Percentiles rank a stretch among this genome's conserved stretches.
phyloP scores from a whole-genome alignment of 768 basidiomycete genomes.

The Cyclocybe aegerita region DNA sequence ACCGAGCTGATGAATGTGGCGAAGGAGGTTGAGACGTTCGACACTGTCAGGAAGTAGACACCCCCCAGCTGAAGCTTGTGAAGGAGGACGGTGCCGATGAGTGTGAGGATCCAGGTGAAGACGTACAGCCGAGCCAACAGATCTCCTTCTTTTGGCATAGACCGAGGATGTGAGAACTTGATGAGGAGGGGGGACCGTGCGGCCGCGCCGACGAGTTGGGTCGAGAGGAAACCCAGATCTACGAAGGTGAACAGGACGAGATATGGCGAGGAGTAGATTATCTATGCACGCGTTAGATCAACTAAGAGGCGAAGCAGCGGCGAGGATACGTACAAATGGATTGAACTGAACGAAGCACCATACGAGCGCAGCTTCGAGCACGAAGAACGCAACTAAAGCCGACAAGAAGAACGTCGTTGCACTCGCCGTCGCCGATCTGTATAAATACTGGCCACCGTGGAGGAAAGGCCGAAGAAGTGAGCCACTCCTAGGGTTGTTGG shows the following conservation, averaged over 20 bases:
- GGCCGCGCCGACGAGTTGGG: slow-evolving; percentile 31
- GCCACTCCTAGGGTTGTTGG: background rate
- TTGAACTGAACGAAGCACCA: slow-evolving; percentile 48
- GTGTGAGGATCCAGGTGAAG: slow-evolving; percentile 56
- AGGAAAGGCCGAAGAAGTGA: background rate
- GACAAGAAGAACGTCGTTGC: slow-evolving; percentile 47
- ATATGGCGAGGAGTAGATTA: slow-evolving; percentile 39
- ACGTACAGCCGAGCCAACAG: slow-evolving; percentile 51
- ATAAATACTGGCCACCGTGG: background rate
- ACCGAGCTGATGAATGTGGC: background rate
- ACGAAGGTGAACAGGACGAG: slow-evolving; percentile 46
- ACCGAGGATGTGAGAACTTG: slow-evolving; percentile 15
- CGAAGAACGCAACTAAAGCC: slow-evolving; percentile 40
- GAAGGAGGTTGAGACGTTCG: slow-evolving; percentile 21
- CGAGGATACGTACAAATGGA: slow-evolving; percentile 16
- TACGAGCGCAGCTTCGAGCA: slow-evolving; percentile 43
- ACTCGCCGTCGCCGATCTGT: background rate
- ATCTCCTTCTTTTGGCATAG: slow-evolving; percentile 42
- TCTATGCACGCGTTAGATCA: slow-evolving; percentile 4
- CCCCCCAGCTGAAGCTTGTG: slow-evolving; percentile 45
- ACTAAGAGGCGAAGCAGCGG: background rate
- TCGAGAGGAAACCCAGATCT: slow-evolving; percentile 45
- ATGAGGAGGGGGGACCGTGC: slow-evolving; percentile 20
- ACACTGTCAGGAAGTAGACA: slow-evolving; percentile 54
- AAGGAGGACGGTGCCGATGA: slow-evolving; percentile 46